phyloP scores from a whole-genome alignment of 2,329 filamentous ascomycete species.

The Fusarium sp. region DNA sequence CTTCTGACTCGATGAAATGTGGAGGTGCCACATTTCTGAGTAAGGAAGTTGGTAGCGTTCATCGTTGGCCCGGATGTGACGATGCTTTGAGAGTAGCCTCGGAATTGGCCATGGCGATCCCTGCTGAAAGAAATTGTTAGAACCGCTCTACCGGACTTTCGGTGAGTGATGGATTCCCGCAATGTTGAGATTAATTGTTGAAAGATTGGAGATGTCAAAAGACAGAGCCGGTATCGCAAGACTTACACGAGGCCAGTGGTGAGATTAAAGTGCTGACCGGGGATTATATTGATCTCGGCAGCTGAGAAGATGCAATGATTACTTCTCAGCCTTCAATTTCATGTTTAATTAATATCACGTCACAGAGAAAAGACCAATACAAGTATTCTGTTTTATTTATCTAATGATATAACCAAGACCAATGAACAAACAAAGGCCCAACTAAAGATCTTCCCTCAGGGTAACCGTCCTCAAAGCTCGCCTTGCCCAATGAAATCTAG shows the following conservation, averaged over 20 bases:
- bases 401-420: too few species aligned
- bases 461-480: not conserved
- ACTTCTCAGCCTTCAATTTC: not conserved
- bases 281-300: not conserved
- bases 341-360: fast-evolving
- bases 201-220: fast-evolving
- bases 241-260: not conserved
- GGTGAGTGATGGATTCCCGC: not conserved
- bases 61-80: not conserved
- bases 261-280: not conserved
- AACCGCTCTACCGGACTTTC: not conserved
- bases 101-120: not conserved
- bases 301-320: fast-evolving
- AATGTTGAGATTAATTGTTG: not conserved
- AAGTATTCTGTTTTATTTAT: not conserved
- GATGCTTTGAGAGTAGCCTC: not conserved
- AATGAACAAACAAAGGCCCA: too few species aligned
- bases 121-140: not conserved
- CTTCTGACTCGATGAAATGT: not conserved
- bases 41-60: not conserved
- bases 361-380: too few species aligned
- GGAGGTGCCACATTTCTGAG: conserved; percentile 12
- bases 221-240: not conserved
- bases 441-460: not conserved
- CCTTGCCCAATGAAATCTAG: not conserved